Conservation (phyloP, 2,329 filamentous ascomycete species). For the Calonectria montana region DNA sequence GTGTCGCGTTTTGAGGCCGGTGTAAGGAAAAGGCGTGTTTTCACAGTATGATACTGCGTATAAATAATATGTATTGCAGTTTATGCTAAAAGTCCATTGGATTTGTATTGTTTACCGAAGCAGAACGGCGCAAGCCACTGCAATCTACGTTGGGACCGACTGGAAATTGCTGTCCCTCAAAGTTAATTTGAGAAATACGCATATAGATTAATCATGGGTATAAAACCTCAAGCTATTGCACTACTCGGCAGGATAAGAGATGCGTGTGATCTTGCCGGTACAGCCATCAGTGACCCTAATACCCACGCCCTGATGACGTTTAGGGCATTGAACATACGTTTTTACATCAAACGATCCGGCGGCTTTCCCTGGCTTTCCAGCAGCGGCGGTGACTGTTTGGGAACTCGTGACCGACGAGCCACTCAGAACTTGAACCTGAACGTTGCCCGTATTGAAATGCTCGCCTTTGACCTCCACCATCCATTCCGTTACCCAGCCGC, state of each 20-base stretch:
- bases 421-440: neutral
- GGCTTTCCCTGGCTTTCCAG: neutral
- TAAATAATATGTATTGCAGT: too few relatives aligned
- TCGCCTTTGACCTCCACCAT: constrained; percentile 12
- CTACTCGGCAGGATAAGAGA: neutral
- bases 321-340: neutral
- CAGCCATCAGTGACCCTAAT: constrained; percentile 1
- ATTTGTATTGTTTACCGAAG: too few relatives aligned
- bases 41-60: too few relatives aligned
- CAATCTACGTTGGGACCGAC: too few relatives aligned
- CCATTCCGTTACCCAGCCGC: neutral
- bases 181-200: neutral
- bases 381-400: neutral
- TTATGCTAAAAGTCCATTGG: too few relatives aligned
- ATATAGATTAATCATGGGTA: neutral
- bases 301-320: neutral
- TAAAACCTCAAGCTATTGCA: neutral
- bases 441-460: constrained; percentile 7
- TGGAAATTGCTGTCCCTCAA: neutral
- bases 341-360: constrained; percentile 7
- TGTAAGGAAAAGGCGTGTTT: too few relatives aligned
- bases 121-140: too few relatives aligned
- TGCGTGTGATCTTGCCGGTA: neutral
- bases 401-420: neutral
- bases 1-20: too few relatives aligned